Evolutionary conservation across 2,329 filamentous ascomycete genomes (phyloP), one percentile per base, ranked within the genome.

Genomic region (Tolypocladium ovalisporum): DNA sequence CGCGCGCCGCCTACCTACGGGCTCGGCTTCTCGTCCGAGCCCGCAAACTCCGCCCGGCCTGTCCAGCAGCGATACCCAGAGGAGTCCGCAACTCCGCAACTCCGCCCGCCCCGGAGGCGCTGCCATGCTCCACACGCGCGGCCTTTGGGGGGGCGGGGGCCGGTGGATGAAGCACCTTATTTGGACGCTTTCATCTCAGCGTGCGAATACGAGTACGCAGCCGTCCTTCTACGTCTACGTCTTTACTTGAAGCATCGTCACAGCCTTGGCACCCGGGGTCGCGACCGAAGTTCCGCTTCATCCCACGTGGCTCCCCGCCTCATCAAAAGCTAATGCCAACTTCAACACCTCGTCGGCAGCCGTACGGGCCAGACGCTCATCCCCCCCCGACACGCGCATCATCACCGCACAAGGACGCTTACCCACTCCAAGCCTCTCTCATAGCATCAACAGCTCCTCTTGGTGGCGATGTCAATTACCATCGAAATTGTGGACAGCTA

Each of bases 61-160:
- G 3, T 10, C 42, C 10, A 27, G 7, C n/a, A 6, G 42, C 22
- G n/a, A n/a, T n/a, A n/a, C 27, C 9, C 27, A 5, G 15, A 51
- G 36, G 52, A 27, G 29, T 57, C 56, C 56, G 56, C 56, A 57
- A 55, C 52, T 60, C 59, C 59, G 59, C 59, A 54, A 58, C 52
- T 55, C 59, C 52, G 47, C 47, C 51, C 15, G 29, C 15, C 17
- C 47, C 47, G 27, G 44, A 32, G 24, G 44, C 47, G 2, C 27
- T 22, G 22, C 42, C 15, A 29, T 24, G 22, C 29, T 54, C 27
- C 52, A 35, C 34, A 15, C 13, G 22, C 42, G 7, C 42, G 22
- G 39, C 39, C 39, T 37, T n/a, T n/a, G n/a, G n/a, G n/a, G n/a
- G n/a, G n/a, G n/a, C n/a, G 15, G 13, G 36, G n/a, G n/a, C 39